Evolutionary conservation across 2,329 filamentous ascomycete species (phyloP), one percentile per base, ranked within the genome.

Genomic region (Xylaria sp.): DNA sequence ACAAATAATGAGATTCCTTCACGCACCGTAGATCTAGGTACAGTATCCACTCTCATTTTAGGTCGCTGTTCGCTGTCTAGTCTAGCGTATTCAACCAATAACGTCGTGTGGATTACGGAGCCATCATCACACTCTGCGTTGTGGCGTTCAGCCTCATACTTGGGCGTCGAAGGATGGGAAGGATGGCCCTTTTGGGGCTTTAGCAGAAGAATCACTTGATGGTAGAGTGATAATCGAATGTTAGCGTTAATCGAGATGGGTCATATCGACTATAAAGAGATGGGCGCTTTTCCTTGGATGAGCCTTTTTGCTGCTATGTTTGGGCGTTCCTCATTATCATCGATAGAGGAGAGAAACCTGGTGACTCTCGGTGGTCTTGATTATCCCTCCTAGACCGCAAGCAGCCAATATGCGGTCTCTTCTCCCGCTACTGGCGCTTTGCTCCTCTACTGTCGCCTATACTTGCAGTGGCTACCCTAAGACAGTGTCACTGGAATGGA

Each of bases 401-500:
- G 6, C 13, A 55, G 63, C 29, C 47, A 44, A 53, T 9, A 69
- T 69, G 68, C 55, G 64, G 54, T 60, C 40, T 21, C 35, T 69
- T 37, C 50, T 69, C 25, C 60, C 60, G 2, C 25, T 67, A n/a
- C 37, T 67, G 21, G 44, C 25, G 25, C 1, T 64, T 37, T 55
- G 54, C 13, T 50, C 68, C 18, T 44, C 68, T 42, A 32, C 60
- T 13, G 51, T 18, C 32, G 68, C 68, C 44, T 61, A 61, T 57
- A 64, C 40, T 16, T 69, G 68, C 51, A 40, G 9, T 35, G 54
- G 55, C 12, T 1, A 2, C 3, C 60, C 68, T 27, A 60, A 60
- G 12, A 61, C 60, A 2, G 64, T 69, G 8, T 67, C 64, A 2
- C 29, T 69, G 16, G 21, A 69, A 51, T 69, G 68, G 68, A 67